phyloP scores from a whole-genome alignment of 164 flowering plant species.

The Vitis riparia region DNA sequence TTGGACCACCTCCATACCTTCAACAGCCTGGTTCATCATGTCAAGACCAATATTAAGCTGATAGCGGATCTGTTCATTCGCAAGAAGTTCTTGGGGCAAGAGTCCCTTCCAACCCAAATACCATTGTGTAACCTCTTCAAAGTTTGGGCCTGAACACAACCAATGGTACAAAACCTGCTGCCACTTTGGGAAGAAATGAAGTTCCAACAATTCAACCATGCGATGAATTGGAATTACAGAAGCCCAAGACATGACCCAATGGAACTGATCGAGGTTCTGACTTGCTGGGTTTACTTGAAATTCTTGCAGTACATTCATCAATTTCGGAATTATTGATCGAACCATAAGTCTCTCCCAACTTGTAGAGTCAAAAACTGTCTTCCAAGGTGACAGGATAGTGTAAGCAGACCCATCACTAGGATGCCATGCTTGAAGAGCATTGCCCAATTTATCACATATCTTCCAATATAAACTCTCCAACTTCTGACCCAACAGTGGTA shows the following conservation, averaged over 20 bases:
- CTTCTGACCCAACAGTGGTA: slow-evolving; percentile 71
- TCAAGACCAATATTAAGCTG: slow-evolving; percentile 68
- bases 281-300: slow-evolving; percentile 78
- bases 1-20: slow-evolving; percentile 67
- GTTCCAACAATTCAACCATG: slow-evolving; percentile 83
- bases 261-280: slow-evolving; percentile 76
- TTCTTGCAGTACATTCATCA: slow-evolving; percentile 60
- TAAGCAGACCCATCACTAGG: slow-evolving; percentile 87
- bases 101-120: slow-evolving; percentile 82
- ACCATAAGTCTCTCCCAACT: slow-evolving; percentile 91
- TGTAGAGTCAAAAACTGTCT: slow-evolving; percentile 75
- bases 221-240: slow-evolving; percentile 72
- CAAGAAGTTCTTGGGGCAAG: slow-evolving; percentile 67
- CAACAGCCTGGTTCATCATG: slow-evolving; percentile 87
- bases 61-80: slow-evolving; percentile 69
- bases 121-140: slow-evolving; percentile 80
- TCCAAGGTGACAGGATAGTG: slow-evolving; percentile 84
- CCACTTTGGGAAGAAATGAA: slow-evolving; percentile 82
- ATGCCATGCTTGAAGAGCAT: slow-evolving; percentile 88
- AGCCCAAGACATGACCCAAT: slow-evolving; percentile 86
- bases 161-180: slow-evolving; percentile 87
- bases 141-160: slow-evolving; percentile 75
- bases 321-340: slow-evolving; percentile 72
- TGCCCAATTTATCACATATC: slow-evolving; percentile 69
- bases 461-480: slow-evolving; percentile 69